Percentiles rank a stretch among this genome's conserved stretches.
Evolutionary conservation across 345 rosid species (phyloP).

Genomic region (Rhodomyrtus tomentosa): DNA sequence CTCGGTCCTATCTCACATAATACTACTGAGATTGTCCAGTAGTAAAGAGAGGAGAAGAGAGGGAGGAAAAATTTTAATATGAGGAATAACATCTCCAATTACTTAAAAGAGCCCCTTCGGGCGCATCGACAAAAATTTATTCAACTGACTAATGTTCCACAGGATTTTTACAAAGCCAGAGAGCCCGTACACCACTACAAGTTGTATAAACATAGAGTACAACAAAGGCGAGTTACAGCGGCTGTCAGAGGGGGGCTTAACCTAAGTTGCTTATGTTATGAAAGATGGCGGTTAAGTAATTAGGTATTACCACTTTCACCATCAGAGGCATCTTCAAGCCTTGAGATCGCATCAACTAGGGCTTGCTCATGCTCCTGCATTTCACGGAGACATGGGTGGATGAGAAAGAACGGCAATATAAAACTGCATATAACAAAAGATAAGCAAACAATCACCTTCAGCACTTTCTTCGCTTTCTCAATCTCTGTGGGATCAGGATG

Average conservation of each 20-base stretch:
- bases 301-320: slow-evolving; percentile 91
- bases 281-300: slow-evolving; percentile 9
- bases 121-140: not conserved
- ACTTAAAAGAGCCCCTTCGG: not conserved
- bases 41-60: not conserved
- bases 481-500: slow-evolving; percentile 73
- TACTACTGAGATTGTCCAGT: not conserved
- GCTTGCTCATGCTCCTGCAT: slow-evolving; percentile 84
- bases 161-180: not conserved
- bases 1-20: not conserved
- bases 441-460: slow-evolving; percentile 44
- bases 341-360: slow-evolving; percentile 71
- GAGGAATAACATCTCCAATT: not conserved
- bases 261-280: slow-evolving; percentile 8
- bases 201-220: not conserved
- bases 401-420: not conserved
- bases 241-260: not conserved
- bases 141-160: not conserved
- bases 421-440: not conserved
- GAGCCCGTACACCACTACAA: not conserved
- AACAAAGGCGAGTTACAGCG: not conserved
- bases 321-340: slow-evolving; percentile 84
- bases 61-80: not conserved
- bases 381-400: not conserved
- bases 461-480: slow-evolving; percentile 85